phyloP scores from a whole-genome alignment of 1,284 basidiomycete genomes.

The Ceratobasidium sp. region DNA sequence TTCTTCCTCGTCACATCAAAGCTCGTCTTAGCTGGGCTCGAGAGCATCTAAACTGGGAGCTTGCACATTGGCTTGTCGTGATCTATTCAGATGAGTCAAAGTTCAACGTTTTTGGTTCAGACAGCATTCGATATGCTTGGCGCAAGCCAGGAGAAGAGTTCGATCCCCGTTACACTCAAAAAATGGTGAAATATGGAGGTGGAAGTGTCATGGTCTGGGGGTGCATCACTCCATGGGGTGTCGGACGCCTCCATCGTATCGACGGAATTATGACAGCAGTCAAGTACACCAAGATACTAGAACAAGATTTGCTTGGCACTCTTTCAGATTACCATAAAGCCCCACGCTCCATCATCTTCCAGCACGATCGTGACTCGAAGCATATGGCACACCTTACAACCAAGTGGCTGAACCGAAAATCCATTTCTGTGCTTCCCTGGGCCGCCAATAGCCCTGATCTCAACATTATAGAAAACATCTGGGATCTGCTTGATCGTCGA shows the following conservation, averaged over 20 bases:
- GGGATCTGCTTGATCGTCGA: constrained; percentile 51
- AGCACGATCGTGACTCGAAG: constrained; percentile 57
- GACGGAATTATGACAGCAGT: constrained; percentile 12
- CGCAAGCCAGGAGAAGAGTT: neutral
- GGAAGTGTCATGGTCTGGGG: constrained; percentile 44
- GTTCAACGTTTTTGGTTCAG: constrained; percentile 50
- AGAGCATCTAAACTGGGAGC: neutral
- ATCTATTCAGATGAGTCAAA: constrained; percentile 50
- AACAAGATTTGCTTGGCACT: constrained; percentile 28
- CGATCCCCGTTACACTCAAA: neutral
- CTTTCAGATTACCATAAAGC: constrained; percentile 10
- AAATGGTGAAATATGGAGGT: constrained; percentile 37
- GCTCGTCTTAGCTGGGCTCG: constrained; percentile 4
- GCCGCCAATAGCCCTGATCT: constrained; percentile 56
- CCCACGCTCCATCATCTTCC: constrained; percentile 47
- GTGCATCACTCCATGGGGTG: constrained; percentile 33
- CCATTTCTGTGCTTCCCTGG: constrained; percentile 52
- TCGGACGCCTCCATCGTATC: constrained; percentile 36
- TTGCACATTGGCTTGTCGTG: constrained; percentile 44
- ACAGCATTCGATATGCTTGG: constrained; percentile 45
- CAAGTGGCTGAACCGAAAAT: constrained; percentile 54
- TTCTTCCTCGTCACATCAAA: neutral
- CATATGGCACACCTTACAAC: constrained; percentile 51
- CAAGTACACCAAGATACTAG: constrained; percentile 34
- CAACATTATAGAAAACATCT: constrained; percentile 57